Evolutionary conservation across 2,329 filamentous ascomycete genomes (phyloP).

Genomic region (Macrophomina tecta): DNA sequence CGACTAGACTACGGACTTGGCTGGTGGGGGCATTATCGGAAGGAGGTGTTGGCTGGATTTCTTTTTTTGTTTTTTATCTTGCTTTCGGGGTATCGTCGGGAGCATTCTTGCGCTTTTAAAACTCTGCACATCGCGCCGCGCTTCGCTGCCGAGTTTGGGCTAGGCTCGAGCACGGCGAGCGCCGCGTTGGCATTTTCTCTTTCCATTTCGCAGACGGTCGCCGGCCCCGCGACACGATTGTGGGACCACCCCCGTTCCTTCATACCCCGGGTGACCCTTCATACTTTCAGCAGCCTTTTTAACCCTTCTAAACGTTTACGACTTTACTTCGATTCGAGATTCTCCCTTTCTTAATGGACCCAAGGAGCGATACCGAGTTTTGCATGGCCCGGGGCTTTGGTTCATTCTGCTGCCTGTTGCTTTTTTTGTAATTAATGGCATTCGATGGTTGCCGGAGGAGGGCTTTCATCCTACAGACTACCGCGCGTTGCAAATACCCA

Average conservation of each 20-base stretch:
- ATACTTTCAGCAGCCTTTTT: not conserved
- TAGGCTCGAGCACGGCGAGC: slow-evolving; percentile 16
- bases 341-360: slow-evolving; percentile 9
- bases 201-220: slow-evolving; percentile 1
- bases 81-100: slow-evolving; percentile 26
- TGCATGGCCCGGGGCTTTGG: slow-evolving; percentile 21
- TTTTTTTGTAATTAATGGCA: slow-evolving; percentile 24
- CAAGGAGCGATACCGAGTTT: slow-evolving; percentile 4
- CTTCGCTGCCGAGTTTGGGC: slow-evolving; percentile 12
- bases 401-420: slow-evolving; percentile 4
- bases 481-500: slow-evolving; percentile 23
- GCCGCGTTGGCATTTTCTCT: slow-evolving; percentile 17
- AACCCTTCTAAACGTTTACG: slow-evolving; percentile 18
- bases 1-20: slow-evolving; percentile 28
- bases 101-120: slow-evolving; percentile 27
- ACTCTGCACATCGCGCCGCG: slow-evolving; percentile 25
- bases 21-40: slow-evolving; percentile 20
- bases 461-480: slow-evolving; percentile 25
- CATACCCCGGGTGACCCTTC: slow-evolving; percentile 4
- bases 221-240: slow-evolving; percentile 19
- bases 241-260: slow-evolving; percentile 18
- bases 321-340: slow-evolving; percentile 24
- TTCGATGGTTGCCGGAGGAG: slow-evolving; percentile 22
- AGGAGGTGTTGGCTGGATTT: slow-evolving; percentile 27
- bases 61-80: not conserved